Base-by-base conservation (phyloP, 2,329 filamentous ascomycete genomes). In the Conoideocrella luteorostrata region DNA sequence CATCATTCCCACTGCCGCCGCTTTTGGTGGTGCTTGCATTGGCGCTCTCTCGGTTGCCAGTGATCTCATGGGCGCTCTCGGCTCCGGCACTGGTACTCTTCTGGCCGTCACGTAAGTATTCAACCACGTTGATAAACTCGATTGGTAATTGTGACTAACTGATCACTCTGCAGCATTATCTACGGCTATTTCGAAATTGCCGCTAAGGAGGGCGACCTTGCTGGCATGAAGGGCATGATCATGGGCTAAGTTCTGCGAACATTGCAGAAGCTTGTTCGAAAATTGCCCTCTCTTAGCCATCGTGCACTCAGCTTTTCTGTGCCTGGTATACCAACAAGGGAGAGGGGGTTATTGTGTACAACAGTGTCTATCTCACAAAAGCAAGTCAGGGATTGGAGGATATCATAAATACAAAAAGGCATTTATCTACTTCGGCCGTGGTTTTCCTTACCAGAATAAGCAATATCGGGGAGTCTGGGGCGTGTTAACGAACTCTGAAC, bases 141-240 rank as follows among this genome's bases (percentile, higher is more conserved):
- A 3, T 7, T 15, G n/a, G 17, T n/a, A 18, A 12, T 22, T 17
- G 15, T 45, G 15, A 41, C 35, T 41, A 38, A 44, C 39, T 34
- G 7, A 4, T 12, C 10, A 2, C 2, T 20, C n/a, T 0, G 7
- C 56, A 94, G 88, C 50, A 98, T 98, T 66, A 98, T 98, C 69
- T 98, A 98, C 69, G 88, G 90, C 53, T 98, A 98, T 75, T 98
- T 98, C 60, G 93, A 98, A 69, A 98, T 98, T 61, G 93, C 93
- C 20, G 94, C 94, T 60, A 96, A 96, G 73, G 93, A 98, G 71
- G 93, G 93, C 58, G 93, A 98, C 65, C 84, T 97, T 68, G 78
- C 83, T 49, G 88, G 88, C 54, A 81, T 84, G 78, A 82, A 83
- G 68, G 80, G 80, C 45, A 82, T 84, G 78, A 75, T 84, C 51